A percentile compares a stretch with the other conserved stretches of the same genome.
These are phyloP conservation scores for Vitis hybrid DNA, from an alignment of 177 flowering plant genomes.

Conservation along the genomic window DNA sequence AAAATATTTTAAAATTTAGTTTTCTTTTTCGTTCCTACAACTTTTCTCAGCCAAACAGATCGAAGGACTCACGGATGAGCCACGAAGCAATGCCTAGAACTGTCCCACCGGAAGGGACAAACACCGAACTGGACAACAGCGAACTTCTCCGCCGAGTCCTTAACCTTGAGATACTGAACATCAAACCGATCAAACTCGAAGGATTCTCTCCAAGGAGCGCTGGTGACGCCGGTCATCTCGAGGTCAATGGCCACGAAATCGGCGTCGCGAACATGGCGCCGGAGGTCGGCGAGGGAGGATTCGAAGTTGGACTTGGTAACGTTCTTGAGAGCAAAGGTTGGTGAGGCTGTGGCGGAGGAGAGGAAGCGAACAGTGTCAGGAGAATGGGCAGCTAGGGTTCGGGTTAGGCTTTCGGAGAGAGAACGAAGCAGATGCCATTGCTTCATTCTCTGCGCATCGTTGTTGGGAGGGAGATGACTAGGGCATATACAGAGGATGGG, in stretches of 20 bases:
- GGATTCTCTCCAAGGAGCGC: constrained; percentile 90
- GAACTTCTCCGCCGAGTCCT: constrained; percentile 91
- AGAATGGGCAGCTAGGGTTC: not conserved
- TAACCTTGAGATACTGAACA: constrained; percentile 75
- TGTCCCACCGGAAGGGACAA: constrained; percentile 91
- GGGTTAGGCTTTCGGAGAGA: too few relatives aligned
- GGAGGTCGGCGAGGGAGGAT: constrained; percentile 52
- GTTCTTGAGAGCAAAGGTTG: constrained; percentile 56
- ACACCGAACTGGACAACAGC: constrained; percentile 96
- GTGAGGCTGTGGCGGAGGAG: not conserved
- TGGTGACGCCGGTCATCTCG: constrained; percentile 92
- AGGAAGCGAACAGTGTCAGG: constrained; percentile 6
- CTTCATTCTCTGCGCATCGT: too few relatives aligned
- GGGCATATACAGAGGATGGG: too few relatives aligned
- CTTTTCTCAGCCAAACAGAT: constrained; percentile 3
- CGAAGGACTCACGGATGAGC: constrained; percentile 78
- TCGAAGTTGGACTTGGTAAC: constrained; percentile 85
- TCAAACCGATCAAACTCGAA: constrained; percentile 82
- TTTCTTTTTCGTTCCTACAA: not conserved
- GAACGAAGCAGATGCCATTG: too few relatives aligned
- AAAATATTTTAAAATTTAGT: too few relatives aligned
- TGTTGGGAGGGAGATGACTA: too few relatives aligned
- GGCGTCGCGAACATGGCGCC: constrained; percentile 50
- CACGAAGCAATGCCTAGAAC: constrained; percentile 42
- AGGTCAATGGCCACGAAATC: constrained; percentile 90